Base-by-base conservation (phyloP, 2,329 filamentous ascomycete genomes). In the Penicillium sp. region DNA sequence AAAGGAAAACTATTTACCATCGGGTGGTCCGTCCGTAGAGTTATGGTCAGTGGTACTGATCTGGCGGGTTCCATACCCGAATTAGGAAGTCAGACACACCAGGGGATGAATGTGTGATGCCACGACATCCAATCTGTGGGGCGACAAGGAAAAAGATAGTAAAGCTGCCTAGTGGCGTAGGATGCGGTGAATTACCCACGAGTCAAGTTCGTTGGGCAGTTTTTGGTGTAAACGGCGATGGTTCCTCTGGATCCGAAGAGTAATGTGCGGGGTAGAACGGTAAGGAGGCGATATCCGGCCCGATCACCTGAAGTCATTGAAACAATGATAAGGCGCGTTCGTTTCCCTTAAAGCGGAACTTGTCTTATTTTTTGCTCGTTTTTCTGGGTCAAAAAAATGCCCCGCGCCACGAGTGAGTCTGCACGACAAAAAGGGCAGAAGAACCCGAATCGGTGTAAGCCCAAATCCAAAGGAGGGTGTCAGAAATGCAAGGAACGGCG, bases 401-500 rank as follows among this genome's bases (percentile, higher is more conserved):
- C 43, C 22, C 46, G 48, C 26, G 44, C 29, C 27, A 19, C 45
- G 14, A 27, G 13, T 31, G 39, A 50, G 22, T 37, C 45, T 41
- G 26, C 48, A 6, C 49, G 47, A 35, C 56, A 54, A 21, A 62
- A 61, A 47, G 57, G 63, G 53, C 57, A 57, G 55, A 62, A 60
- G 39, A 66, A 66, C 48, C 63, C 63, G 35, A 66, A 64, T 55
- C 60, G 63, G 46, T 64, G 62, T 39, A 56, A 57, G 27, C 63
- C 63, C 19, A 66, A 66, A 46, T 64, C 62, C 10, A 63, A 58
- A 57, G 63, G 63, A 43, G 63, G 63, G 26, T 66, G 63, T 44
- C 57, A 57, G n/a, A 48, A 58, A 54, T 66, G 63, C 56, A 66
- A 66, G 58, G 62, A 66, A 55, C 60, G 63, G 56, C 55, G 63